A percentile compares a stretch with the other conserved stretches of the same genome.
Evolutionary conservation across 306 rosid species (phyloP).

Genomic region (Spatholobus suberectus): DNA sequence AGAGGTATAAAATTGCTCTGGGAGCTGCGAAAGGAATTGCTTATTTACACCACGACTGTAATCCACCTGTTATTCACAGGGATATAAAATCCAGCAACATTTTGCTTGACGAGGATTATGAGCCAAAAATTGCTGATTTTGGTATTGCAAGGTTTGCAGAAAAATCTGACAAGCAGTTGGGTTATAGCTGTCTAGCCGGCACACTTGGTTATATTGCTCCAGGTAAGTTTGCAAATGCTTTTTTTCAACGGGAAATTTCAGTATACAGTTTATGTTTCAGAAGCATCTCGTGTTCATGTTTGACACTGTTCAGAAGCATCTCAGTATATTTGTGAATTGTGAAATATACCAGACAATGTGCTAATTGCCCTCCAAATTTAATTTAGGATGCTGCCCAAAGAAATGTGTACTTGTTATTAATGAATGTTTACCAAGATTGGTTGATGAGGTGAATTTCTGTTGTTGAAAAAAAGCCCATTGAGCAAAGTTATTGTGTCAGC

Average conservation of each 20-base stretch:
- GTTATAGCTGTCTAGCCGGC: conserved; percentile 76
- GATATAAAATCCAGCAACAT: conserved; percentile 95
- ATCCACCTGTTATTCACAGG: conserved; percentile 84
- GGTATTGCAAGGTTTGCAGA: conserved; percentile 88
- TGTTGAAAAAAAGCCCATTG: not conserved
- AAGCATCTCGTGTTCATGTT: not conserved
- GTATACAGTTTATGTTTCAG: conserved; percentile 5
- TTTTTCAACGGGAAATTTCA: not conserved
- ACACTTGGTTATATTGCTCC: conserved; percentile 98
- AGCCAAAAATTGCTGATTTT: conserved; percentile 94
- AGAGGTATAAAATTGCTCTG: conserved; percentile 79
- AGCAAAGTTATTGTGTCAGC: not conserved
- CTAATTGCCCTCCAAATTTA: not conserved
- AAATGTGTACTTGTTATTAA: not conserved
- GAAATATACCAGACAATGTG: not conserved
- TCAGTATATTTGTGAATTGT: not conserved
- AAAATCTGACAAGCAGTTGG: conserved; percentile 56
- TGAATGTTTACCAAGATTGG: not conserved
- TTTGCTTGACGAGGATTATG: conserved; percentile 75
- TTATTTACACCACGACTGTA: conserved; percentile 93
- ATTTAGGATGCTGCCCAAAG: not conserved
- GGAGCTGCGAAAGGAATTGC: conserved; percentile 93
- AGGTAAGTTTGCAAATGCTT: conserved; percentile 61
- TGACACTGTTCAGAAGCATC: not conserved
- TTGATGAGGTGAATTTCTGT: conserved; percentile 1